These are phyloP conservation scores for Trichoderma lentiforme DNA, from an alignment of 2,329 filamentous ascomycete species.

Conservation along the genomic window DNA sequence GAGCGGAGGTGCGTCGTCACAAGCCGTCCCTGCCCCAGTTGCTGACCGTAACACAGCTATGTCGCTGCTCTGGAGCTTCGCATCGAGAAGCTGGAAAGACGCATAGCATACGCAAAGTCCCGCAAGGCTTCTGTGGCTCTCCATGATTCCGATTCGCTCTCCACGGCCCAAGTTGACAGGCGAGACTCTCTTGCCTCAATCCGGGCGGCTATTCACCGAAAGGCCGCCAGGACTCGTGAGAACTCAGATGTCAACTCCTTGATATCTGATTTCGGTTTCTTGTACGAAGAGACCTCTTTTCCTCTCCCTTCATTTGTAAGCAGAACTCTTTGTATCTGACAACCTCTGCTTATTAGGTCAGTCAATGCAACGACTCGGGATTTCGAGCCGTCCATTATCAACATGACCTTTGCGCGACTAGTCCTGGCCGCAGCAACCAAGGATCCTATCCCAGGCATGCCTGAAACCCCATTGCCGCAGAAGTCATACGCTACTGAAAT, in stretches of 20 bases:
- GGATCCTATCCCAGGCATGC: slow-evolving; percentile 63
- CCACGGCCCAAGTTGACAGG: slow-evolving; percentile 47
- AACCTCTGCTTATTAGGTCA: slow-evolving; percentile 51
- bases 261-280: slow-evolving; percentile 88
- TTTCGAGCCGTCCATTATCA: slow-evolving; percentile 82
- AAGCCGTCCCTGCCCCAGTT: not conserved
- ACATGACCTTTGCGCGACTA: slow-evolving; percentile 88
- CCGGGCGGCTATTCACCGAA: slow-evolving; percentile 60
- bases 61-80: slow-evolving; percentile 91
- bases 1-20: slow-evolving; percentile 65
- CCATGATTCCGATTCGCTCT: slow-evolving; percentile 52
- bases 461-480: slow-evolving; percentile 63
- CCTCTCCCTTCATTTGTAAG: not conserved
- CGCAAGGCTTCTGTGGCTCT: slow-evolving; percentile 68
- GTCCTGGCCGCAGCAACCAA: slow-evolving; percentile 80
- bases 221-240: slow-evolving; percentile 64
- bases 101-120: slow-evolving; percentile 65
- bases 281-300: slow-evolving; percentile 51
- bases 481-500: slow-evolving; percentile 65
- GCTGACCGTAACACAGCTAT: slow-evolving; percentile 54
- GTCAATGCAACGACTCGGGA: slow-evolving; percentile 94
- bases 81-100: slow-evolving; percentile 81
- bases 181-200: slow-evolving; percentile 63
- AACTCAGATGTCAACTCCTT: slow-evolving; percentile 86
- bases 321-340: not conserved